Evolutionary conservation across 805 yeast genomes (phyloP), one percentile per base, ranked within the genome.

Genomic region (Wickerhamomyces silvicola): DNA sequence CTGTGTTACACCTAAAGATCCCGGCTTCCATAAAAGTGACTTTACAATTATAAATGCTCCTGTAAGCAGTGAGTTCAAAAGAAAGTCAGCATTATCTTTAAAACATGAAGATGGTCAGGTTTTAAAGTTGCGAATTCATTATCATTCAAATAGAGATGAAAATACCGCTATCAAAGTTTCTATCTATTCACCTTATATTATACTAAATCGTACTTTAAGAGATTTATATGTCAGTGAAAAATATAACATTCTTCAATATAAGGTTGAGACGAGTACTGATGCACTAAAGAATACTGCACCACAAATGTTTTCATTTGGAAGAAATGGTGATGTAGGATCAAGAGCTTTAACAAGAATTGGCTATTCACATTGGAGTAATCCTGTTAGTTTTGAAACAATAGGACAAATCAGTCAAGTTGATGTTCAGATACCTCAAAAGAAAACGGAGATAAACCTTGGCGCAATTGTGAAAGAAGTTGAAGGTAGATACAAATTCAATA

Each of bases 311-410:
- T 90, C 98, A 0, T 90, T 85, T 50, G 80, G 74, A 16, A 63
- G 62, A 10, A 71, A 68, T 21, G 60, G 59, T 9, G 79, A 74
- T 30, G 70, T 77, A 18, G 70, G 67, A 25, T 79, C 81, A 45
- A 65, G 94, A 36, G 94, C 88, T 0, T 48, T 69, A 17, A 46
- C 88, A 6, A 69, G 71, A 38, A 66, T 84, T 14, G 81, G 72
- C 1, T 83, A 81, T 33, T 80, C 95, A 0, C 64, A 66, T 6
- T 72, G 83, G 72, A 81, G 95, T 42, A 53, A 64, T 1, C 83
- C 85, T 2, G 63, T 85, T 29, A 79, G 94, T 52, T 77, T 92
- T 47, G 96, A 88, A 51, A 94, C 95, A 4, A 70, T 90, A 34
- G 98, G 98, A 0, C 90, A 87, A 42, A 64, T 77, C 1, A 68